These are phyloP conservation scores for Blastobotrys capitulatus DNA, from an alignment of 1,139 yeast genomes.

Conservation along the genomic window DNA sequence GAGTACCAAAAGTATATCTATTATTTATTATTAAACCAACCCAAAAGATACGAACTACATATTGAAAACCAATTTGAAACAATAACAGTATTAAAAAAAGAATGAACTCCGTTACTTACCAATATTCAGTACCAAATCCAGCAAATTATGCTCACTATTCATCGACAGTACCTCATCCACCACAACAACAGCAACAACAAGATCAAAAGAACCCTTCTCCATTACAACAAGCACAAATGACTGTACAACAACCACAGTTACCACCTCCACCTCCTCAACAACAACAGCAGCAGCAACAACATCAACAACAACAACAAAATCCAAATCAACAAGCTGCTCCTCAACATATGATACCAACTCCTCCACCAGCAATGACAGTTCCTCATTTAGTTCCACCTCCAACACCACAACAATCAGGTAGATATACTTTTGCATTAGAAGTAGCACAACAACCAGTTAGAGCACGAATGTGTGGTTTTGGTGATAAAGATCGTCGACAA, in stretches of 20 bases:
- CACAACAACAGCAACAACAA: not conserved
- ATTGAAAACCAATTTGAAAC: too few relatives aligned
- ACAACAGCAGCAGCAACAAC: not conserved
- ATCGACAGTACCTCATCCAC: slow-evolving; percentile 2
- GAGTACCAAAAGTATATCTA: not conserved
- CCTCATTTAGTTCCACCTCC: slow-evolving; percentile 1
- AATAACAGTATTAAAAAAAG: too few relatives aligned
- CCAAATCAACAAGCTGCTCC: not conserved
- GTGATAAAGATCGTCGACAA: slow-evolving; percentile 42
- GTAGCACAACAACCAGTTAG: slow-evolving; percentile 41
- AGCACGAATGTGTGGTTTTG: slow-evolving; percentile 44
- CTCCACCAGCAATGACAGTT: not conserved
- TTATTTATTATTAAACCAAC: too few relatives aligned
- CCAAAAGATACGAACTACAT: too few relatives aligned
- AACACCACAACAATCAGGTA: slow-evolving; percentile 1
- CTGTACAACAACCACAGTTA: not conserved
- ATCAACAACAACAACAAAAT: not conserved
- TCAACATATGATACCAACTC: slow-evolving; percentile 1
- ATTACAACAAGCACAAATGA: too few relatives aligned
- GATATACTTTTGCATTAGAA: slow-evolving; percentile 24
- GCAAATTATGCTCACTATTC: slow-evolving; percentile 2
- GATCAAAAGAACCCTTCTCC: too few relatives aligned
- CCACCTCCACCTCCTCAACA: not conserved
- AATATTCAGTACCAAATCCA: slow-evolving; percentile 2
- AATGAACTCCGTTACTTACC: slow-evolving; percentile 12